Evolutionary conservation across 345 rosid genomes (phyloP).

Genomic region (Cardamine occulta): DNA sequence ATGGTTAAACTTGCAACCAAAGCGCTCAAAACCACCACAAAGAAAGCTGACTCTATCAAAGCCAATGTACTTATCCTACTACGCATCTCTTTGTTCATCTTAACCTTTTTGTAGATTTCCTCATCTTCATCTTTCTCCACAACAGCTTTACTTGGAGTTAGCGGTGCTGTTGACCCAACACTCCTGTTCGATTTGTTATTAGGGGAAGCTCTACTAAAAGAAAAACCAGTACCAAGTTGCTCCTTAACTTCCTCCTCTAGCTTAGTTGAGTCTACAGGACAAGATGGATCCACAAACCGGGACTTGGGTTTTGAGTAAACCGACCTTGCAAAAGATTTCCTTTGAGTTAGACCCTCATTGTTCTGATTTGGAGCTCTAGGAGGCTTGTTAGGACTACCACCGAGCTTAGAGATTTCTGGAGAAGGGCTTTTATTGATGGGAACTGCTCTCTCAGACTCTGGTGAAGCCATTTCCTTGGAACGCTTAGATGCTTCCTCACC

Average conservation of each 20-base stretch:
- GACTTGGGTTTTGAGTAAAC: conserved; percentile 80
- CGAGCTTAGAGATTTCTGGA: conserved; percentile 55
- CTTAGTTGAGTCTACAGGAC: conserved; percentile 46
- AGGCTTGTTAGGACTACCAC: conserved; percentile 60
- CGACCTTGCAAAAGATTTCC: conserved; percentile 60
- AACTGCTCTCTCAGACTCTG: conserved; percentile 45
- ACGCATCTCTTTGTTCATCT: conserved; percentile 51
- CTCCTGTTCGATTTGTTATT: conserved; percentile 49
- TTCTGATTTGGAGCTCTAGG: conserved; percentile 54
- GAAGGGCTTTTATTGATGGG: conserved; percentile 46
- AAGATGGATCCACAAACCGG: conserved; percentile 78
- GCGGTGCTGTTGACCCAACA: conserved; percentile 31
- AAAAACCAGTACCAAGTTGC: conserved; percentile 43
- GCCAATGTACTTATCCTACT: conserved; percentile 46
- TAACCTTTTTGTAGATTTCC: conserved; percentile 66
- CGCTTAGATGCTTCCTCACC: conserved; percentile 48
- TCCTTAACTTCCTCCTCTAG: conserved; percentile 56
- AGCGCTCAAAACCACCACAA: conserved; percentile 45
- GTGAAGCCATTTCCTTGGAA: conserved; percentile 35
- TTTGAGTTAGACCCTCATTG: conserved; percentile 47
- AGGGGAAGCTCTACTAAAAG: conserved; percentile 55
- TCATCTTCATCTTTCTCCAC: conserved; percentile 61
- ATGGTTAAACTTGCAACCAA: conserved; percentile 65
- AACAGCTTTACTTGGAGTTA: conserved; percentile 50
- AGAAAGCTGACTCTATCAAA: conserved; percentile 59